phyloP scores from a whole-genome alignment of 164 flowering plant genomes.

The Protea cynaroides region DNA sequence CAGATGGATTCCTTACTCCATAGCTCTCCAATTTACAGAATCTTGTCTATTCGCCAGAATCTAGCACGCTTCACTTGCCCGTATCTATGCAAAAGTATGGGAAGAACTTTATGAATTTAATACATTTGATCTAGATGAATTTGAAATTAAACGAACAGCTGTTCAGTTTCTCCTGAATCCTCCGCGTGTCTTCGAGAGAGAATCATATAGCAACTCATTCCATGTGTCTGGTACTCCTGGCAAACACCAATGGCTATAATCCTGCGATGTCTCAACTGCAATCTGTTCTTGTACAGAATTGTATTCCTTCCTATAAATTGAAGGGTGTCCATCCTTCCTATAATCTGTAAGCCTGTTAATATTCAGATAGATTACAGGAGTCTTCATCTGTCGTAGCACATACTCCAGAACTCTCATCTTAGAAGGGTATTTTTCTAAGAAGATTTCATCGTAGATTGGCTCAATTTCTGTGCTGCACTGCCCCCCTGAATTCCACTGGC shows the following conservation, averaged over 20 bases:
- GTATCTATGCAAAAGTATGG: not conserved
- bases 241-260: slow-evolving; percentile 94
- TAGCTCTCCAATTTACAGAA: too few species aligned
- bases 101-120: not conserved
- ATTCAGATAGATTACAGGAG: slow-evolving; percentile 60
- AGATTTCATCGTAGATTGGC: slow-evolving; percentile 51
- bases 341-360: slow-evolving; percentile 72
- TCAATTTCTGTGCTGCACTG: slow-evolving; percentile 68
- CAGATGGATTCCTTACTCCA: too few species aligned
- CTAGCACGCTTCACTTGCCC: not conserved
- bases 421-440: slow-evolving; percentile 49
- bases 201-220: slow-evolving; percentile 76
- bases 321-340: slow-evolving; percentile 83
- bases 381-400: slow-evolving; percentile 46
- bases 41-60: too few species aligned
- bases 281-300: slow-evolving; percentile 15
- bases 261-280: slow-evolving; percentile 34
- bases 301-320: slow-evolving; percentile 58
- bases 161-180: slow-evolving; percentile 32
- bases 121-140: not conserved
- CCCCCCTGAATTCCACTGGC: slow-evolving; percentile 91
- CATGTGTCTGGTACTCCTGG: slow-evolving; percentile 91
- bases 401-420: slow-evolving; percentile 46
- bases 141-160: not conserved
- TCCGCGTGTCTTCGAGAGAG: slow-evolving; percentile 35